phyloP scores from a whole-genome alignment of 768 basidiomycete species.

The Kwoniella shandongensis region DNA sequence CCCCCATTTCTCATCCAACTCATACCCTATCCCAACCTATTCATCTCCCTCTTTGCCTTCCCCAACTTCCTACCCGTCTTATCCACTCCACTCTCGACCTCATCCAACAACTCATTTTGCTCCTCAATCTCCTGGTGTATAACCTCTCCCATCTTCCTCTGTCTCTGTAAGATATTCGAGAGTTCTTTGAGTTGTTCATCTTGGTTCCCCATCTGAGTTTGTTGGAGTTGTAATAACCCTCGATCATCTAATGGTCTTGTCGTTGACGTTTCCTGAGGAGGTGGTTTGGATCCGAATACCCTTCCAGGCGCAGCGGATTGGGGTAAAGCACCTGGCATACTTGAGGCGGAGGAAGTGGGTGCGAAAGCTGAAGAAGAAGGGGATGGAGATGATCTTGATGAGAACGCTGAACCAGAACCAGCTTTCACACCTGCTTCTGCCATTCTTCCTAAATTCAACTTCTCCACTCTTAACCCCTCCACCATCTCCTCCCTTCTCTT shows the following conservation, averaged over 20 bases:
- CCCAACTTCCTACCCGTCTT: slow-evolving; percentile 72
- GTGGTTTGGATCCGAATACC: slow-evolving; percentile 69
- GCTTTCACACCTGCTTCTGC: slow-evolving; percentile 70
- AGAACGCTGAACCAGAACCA: slow-evolving; percentile 44
- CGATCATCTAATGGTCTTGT: slow-evolving; percentile 85
- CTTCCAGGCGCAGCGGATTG: slow-evolving; percentile 52
- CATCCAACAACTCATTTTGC: slow-evolving; percentile 85
- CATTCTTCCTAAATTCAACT: slow-evolving; percentile 82
- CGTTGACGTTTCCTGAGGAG: slow-evolving; percentile 73
- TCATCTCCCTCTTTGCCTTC: slow-evolving; percentile 77
- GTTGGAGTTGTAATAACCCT: slow-evolving; percentile 76
- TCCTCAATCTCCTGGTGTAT: slow-evolving; percentile 76
- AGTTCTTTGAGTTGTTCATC: slow-evolving; percentile 77
- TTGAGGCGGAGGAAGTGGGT: not conserved
- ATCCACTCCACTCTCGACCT: slow-evolving; percentile 73
- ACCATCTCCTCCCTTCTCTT: slow-evolving; percentile 86
- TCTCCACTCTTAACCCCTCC: slow-evolving; percentile 81
- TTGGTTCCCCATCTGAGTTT: slow-evolving; percentile 76
- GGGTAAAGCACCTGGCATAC: slow-evolving; percentile 20
- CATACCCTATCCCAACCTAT: slow-evolving; percentile 63
- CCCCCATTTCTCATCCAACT: not conserved
- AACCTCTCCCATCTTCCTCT: slow-evolving; percentile 80
- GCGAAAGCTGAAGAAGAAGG: slow-evolving; percentile 8
- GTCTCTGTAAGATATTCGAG: slow-evolving; percentile 76
- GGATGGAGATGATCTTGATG: not conserved